Evolutionary conservation across 2,329 filamentous ascomycete genomes (phyloP).

Genomic region (Colletotrichum plurivorum): DNA sequence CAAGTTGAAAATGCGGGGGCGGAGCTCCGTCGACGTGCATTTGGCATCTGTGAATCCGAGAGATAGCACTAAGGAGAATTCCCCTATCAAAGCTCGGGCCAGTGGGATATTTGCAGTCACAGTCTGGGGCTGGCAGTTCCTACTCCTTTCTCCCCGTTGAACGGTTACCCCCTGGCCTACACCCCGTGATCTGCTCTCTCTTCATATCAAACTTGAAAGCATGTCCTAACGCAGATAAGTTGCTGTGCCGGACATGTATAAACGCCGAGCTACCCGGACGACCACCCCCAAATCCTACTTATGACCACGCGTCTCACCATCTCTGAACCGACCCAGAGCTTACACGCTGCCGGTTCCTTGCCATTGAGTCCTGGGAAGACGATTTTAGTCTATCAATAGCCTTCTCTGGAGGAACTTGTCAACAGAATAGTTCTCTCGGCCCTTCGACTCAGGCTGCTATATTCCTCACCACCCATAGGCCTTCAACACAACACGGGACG

Average conservation of each 20-base stretch:
- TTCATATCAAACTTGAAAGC: not conserved
- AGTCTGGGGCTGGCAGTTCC: no score
- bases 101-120: not conserved
- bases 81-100: conserved; percentile 17
- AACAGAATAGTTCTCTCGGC: no score
- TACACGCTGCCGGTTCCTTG: not conserved
- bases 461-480: not conserved
- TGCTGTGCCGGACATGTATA: conserved; percentile 7
- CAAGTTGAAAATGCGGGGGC: conserved; percentile 31
- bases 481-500: not conserved
- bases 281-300: not conserved
- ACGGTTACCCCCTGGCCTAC: no score
- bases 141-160: no score
- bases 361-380: no score
- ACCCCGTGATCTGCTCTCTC: no score
- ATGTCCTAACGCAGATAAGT: not conserved
- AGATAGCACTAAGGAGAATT: conserved; percentile 23
- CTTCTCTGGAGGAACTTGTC: no score
- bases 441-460: no score
- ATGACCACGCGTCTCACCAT: no score
- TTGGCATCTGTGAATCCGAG: not conserved
- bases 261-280: conserved; percentile 13
- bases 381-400: no score
- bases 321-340: no score
- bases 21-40: conserved; percentile 31